Conservation (phyloP, 2,329 filamentous ascomycete genomes). For the Sordariomycetes sp. region DNA sequence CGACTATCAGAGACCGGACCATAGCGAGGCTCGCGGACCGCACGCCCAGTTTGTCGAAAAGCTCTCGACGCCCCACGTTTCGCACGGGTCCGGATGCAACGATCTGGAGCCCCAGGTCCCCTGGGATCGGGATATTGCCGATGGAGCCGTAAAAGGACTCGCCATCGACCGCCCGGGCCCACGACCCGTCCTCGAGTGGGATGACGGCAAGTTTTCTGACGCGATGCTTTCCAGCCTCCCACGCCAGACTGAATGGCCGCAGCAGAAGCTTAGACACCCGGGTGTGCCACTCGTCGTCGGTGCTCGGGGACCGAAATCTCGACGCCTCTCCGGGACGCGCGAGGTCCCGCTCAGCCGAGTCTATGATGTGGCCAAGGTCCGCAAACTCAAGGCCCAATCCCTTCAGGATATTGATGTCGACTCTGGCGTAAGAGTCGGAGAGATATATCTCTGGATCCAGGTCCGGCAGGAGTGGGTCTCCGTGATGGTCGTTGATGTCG, state of each 20-base stretch:
- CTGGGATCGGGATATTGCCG: neutral
- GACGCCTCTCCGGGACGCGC: slow-evolving; percentile 6
- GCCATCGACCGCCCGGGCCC: neutral
- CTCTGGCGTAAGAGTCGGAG: neutral
- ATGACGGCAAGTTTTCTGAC: neutral
- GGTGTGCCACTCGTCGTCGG: slow-evolving; percentile 10
- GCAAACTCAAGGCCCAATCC: neutral
- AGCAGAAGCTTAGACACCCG: neutral
- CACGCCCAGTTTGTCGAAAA: neutral
- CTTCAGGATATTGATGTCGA: slow-evolving; percentile 4
- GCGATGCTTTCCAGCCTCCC: neutral
- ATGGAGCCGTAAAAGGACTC: neutral
- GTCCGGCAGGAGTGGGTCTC: slow-evolving; percentile 7
- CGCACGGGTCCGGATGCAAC: neutral
- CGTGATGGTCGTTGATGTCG: slow-evolving; percentile 4
- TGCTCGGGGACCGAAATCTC: slow-evolving; percentile 8
- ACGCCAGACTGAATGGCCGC: neutral
- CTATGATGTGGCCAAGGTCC: neutral
- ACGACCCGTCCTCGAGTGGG: neutral
- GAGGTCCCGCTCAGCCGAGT: neutral
- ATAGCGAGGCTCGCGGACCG: neutral
- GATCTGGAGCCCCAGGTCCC: neutral
- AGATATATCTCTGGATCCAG: slow-evolving; percentile 3
- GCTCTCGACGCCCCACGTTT: neutral
- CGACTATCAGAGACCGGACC: neutral